These are phyloP conservation scores for Penicillium palitans DNA, from an alignment of 2,329 filamentous ascomycete species.

Conservation along the genomic window DNA sequence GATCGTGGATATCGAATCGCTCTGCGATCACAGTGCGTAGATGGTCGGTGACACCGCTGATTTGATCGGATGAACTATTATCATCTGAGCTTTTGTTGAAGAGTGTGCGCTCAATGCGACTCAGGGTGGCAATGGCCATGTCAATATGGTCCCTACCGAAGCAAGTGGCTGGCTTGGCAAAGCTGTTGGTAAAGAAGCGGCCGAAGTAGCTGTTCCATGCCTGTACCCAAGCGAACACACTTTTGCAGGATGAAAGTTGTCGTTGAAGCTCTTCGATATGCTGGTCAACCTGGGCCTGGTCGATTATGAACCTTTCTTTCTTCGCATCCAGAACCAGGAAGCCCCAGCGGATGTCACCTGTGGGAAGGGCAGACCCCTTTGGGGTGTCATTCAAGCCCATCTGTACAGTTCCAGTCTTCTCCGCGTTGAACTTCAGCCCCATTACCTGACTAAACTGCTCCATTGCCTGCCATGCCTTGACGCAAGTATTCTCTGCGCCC, in stretches of 20 bases:
- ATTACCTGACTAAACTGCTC: constrained; percentile 56
- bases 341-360: constrained; percentile 59
- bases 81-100: constrained; percentile 42
- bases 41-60: constrained; percentile 55
- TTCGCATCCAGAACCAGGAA: constrained; percentile 58
- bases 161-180: constrained; percentile 56
- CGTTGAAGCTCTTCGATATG: constrained; percentile 61
- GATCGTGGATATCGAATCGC: constrained; percentile 52
- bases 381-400: constrained; percentile 30
- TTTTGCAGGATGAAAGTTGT: constrained; percentile 58
- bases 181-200: constrained; percentile 60
- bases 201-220: constrained; percentile 61
- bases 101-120: constrained; percentile 53
- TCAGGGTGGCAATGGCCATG: constrained; percentile 54
- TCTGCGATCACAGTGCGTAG: constrained; percentile 54
- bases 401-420: constrained; percentile 57
- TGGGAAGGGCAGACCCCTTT: constrained; percentile 43
- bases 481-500: constrained; percentile 56
- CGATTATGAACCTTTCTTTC: constrained; percentile 59
- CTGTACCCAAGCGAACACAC: constrained; percentile 60
- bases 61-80: not conserved
- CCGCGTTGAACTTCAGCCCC: constrained; percentile 59
- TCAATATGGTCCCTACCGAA: constrained; percentile 58
- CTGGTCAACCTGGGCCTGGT: constrained; percentile 58
- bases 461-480: constrained; percentile 61